Conservation (phyloP, 148 eudicot genomes). For the Vaccinium vitisidaea region DNA sequence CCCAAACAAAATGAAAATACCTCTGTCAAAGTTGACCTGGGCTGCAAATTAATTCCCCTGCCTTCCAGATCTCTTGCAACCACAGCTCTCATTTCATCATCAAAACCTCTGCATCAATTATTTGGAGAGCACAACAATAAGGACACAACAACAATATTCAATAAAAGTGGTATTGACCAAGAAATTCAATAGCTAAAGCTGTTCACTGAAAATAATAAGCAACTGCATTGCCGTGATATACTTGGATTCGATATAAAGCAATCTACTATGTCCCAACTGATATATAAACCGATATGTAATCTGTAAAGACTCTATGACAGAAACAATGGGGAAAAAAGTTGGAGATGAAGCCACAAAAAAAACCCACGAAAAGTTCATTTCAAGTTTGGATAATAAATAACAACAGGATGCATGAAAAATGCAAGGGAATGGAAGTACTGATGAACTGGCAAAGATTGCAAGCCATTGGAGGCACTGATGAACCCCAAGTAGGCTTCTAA, state of each 20-base stretch:
- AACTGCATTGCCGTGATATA: background rate
- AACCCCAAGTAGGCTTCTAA: background rate
- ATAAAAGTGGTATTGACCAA: background rate
- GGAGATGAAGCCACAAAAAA: background rate
- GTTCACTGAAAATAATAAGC: background rate
- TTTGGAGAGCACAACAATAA: slow-evolving; percentile 18
- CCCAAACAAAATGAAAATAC: slow-evolving; percentile 30
- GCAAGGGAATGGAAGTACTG: background rate
- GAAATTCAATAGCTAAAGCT: background rate
- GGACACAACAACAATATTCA: background rate
- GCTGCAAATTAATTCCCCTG: slow-evolving; percentile 83
- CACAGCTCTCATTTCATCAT: slow-evolving; percentile 96
- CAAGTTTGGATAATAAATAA: background rate
- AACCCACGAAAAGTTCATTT: background rate
- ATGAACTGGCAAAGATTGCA: background rate
- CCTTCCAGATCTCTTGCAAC: slow-evolving; percentile 94
- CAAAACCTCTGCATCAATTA: slow-evolving; percentile 70
- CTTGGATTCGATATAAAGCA: background rate
- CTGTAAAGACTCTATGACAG: background rate
- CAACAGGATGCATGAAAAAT: background rate
- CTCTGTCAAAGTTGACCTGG: slow-evolving; percentile 69
- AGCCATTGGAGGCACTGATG: background rate
- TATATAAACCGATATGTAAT: background rate
- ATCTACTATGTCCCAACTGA: background rate
- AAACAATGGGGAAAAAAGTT: background rate